A percentile compares a stretch with the other conserved stretches of the same genome.
These are phyloP conservation scores for Vinca major DNA, from an alignment of 305 asterid genomes.

Conservation along the genomic window DNA sequence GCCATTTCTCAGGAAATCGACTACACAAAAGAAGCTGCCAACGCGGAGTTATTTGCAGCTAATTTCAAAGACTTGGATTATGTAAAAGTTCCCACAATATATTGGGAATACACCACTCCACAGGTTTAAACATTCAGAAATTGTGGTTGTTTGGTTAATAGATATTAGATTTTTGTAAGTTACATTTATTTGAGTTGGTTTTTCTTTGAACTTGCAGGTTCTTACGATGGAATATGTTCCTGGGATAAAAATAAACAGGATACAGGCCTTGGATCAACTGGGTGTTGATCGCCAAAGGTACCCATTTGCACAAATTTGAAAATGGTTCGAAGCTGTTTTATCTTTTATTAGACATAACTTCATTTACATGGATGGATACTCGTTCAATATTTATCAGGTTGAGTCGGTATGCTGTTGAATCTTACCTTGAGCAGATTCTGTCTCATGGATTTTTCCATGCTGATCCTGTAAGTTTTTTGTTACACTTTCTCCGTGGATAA, in stretches of 20 bases:
- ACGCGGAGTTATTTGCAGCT: slow-evolving; percentile 63
- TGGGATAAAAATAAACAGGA: slow-evolving; percentile 85
- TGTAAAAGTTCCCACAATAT: slow-evolving; percentile 76
- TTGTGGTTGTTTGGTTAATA: slow-evolving; percentile 13
- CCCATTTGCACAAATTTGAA: slow-evolving; percentile 5
- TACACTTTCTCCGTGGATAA: not conserved
- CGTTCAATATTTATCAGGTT: slow-evolving; percentile 40
- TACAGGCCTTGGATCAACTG: slow-evolving; percentile 71
- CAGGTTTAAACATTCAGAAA: slow-evolving; percentile 45
- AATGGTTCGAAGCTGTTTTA: not conserved
- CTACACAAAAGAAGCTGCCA: slow-evolving; percentile 79
- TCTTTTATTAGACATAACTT: slow-evolving; percentile 2
- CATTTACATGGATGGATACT: slow-evolving; percentile 9
- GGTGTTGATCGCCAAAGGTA: slow-evolving; percentile 84
- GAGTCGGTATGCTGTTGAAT: slow-evolving; percentile 92
- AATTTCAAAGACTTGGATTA: slow-evolving; percentile 76
- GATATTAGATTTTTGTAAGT: slow-evolving; percentile 14
- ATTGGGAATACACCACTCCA: slow-evolving; percentile 85
- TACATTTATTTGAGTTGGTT: slow-evolving; percentile 15
- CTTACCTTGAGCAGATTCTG: slow-evolving; percentile 89
- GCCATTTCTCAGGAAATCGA: slow-evolving; percentile 63
- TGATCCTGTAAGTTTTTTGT: slow-evolving; percentile 61
- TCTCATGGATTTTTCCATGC: slow-evolving; percentile 98
- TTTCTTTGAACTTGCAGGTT: slow-evolving; percentile 34
- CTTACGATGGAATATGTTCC: slow-evolving; percentile 88